phyloP scores from a whole-genome alignment of 2,329 filamentous ascomycete genomes.

The Penicillium corylophilum region DNA sequence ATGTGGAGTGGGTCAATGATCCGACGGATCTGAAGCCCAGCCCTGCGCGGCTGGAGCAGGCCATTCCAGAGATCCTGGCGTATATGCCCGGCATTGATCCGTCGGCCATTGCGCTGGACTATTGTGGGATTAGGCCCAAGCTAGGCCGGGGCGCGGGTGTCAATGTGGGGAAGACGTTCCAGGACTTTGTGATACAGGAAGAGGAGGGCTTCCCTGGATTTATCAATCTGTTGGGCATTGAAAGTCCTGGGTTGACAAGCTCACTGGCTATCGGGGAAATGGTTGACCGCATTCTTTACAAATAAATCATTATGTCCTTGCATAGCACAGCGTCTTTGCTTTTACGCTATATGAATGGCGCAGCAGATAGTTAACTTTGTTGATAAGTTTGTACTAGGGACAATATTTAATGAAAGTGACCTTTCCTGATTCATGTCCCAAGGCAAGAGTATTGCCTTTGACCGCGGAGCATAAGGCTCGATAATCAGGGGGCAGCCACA shows the following conservation, averaged over 20 bases:
- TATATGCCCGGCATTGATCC: constrained; percentile 76
- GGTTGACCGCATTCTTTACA: constrained; percentile 61
- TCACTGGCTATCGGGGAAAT: constrained; percentile 79
- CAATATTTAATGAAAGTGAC: not conserved
- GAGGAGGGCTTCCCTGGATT: constrained; percentile 80
- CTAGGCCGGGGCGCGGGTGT: constrained; percentile 62
- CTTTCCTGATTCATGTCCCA: too few species aligned
- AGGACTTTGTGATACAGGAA: constrained; percentile 77
- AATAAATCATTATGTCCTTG: constrained; percentile 9
- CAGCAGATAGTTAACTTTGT: too few species aligned
- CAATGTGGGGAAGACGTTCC: constrained; percentile 61
- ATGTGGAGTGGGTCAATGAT: constrained; percentile 85
- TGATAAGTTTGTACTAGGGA: too few species aligned
- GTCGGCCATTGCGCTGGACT: constrained; percentile 70
- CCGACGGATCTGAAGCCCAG: constrained; percentile 70
- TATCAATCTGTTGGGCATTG: constrained; percentile 87
- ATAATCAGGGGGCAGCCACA: too few species aligned
- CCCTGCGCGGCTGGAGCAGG: constrained; percentile 60
- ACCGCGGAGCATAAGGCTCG: too few species aligned
- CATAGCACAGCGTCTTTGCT: constrained; percentile 1
- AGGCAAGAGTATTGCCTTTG: too few species aligned
- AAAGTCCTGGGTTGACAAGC: constrained; percentile 89
- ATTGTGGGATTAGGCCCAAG: constrained; percentile 90
- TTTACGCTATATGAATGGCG: not conserved
- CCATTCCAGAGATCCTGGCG: constrained; percentile 69